Base-by-base conservation (phyloP, 306 rosid genomes). In the Ormosia emarginata region DNA sequence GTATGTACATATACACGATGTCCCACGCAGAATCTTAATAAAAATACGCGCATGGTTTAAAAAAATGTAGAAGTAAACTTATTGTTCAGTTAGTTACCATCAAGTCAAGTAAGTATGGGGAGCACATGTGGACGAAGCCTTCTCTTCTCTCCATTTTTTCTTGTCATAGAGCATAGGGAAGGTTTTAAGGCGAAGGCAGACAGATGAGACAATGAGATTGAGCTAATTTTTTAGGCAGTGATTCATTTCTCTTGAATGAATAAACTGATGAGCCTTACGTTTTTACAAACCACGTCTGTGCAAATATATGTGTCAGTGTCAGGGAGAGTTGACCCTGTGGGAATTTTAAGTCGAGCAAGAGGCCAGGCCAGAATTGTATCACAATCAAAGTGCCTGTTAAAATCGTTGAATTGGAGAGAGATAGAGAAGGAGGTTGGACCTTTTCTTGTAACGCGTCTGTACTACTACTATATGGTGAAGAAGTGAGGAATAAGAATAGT, bases 121-220 rank as follows among this genome's bases (percentile, higher is more conserved):
- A 50, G 73, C 86, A 83, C 86, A 71, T 83, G 86, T 37, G 75
- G 40, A 58, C 78, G 0, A 56, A 63, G 17, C 66, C 46, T 46
- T 44, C 9, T 58, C 7, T 41, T 59, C 41, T 24, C 15, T 18
- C 15, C 43, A 46, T 24, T 72, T 77, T 77, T 77, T 37, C 64
- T 64, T 12, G 9, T 8, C n/a, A 18, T 72, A 64, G 33, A 62
- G 18, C n/a, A 74, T 24, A 18, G 18, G 41, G 30, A 59, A 41
- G 52, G 56, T 49, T 58, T 41, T 40, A 43, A 43, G 39, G 24
- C 24, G 0, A 24, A 1, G 24, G 24, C 24, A 24, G 24, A 24
- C 0, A 24, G 24, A 24, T 24, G 24, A 24, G 24, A 24, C 24
- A 1, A 24, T 24, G 24, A 24, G 24, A 24, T 24, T 24, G 24